Conservation (phyloP, 2,329 filamentous ascomycete genomes). For the Paecilomyces dactylethromorphus region DNA sequence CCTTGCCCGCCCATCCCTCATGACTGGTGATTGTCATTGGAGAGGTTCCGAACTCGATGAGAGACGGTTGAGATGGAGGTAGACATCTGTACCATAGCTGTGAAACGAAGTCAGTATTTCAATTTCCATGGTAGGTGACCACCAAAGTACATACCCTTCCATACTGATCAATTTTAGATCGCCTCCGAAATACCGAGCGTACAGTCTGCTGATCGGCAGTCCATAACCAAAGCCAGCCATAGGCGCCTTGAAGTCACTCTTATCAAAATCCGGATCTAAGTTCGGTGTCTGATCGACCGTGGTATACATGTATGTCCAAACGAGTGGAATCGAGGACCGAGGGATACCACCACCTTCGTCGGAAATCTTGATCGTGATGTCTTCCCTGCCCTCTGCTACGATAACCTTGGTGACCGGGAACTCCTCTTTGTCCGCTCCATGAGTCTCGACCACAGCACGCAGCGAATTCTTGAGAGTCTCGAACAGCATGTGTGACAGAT, state of each 20-base stretch:
- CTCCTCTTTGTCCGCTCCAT: slow-evolving; percentile 90
- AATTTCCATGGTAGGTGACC: neutral
- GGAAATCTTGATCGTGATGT: slow-evolving; percentile 97
- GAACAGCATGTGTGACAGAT: slow-evolving; percentile 98
- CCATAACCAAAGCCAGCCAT: slow-evolving; percentile 99
- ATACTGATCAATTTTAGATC: slow-evolving; percentile 97
- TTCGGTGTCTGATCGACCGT: slow-evolving; percentile 94
- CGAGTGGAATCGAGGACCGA: slow-evolving; percentile 82
- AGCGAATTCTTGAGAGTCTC: slow-evolving; percentile 98
- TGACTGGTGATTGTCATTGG: slow-evolving; percentile 87
- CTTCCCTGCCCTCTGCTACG: slow-evolving; percentile 93
- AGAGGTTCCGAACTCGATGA: slow-evolving; percentile 93
- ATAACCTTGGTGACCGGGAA: slow-evolving; percentile 97
- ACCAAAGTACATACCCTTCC: slow-evolving; percentile 70
- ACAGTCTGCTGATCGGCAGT: slow-evolving; percentile 84
- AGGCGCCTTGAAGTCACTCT: slow-evolving; percentile 97
- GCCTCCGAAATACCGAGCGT: slow-evolving; percentile 94
- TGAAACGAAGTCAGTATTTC: slow-evolving; percentile 14
- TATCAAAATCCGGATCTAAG: slow-evolving; percentile 94
- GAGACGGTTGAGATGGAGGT: slow-evolving; percentile 92
- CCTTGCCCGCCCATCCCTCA: slow-evolving; percentile 60
- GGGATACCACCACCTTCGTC: slow-evolving; percentile 97
- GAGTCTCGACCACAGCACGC: slow-evolving; percentile 89
- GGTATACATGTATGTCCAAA: slow-evolving; percentile 99
- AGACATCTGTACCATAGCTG: slow-evolving; percentile 96